These are phyloP conservation scores for Didymosphaeria variabile DNA, from an alignment of 2,329 filamentous ascomycete genomes.

Conservation along the genomic window DNA sequence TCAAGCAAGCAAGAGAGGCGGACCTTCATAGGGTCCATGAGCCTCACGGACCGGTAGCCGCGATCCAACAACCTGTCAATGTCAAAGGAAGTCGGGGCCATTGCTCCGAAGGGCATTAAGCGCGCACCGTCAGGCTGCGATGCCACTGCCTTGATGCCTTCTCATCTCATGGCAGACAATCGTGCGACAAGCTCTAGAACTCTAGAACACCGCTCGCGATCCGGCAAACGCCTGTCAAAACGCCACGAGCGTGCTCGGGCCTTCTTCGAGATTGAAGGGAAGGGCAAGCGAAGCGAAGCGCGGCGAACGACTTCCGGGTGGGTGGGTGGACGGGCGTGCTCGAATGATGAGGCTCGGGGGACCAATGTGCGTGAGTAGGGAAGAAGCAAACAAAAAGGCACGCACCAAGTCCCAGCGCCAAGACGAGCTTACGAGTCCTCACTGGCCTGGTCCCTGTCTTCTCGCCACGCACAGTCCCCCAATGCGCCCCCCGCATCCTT, in stretches of 20 bases:
- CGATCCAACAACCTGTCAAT: neutral
- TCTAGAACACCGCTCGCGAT: constrained; percentile 6
- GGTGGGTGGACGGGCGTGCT: neutral
- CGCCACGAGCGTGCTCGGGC: constrained; percentile 6
- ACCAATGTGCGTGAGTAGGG: neutral
- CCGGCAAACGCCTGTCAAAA: constrained; percentile 2
- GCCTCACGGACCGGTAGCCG: constrained; percentile 6
- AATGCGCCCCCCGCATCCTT: constrained; percentile 12
- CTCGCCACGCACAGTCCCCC: constrained; percentile 12
- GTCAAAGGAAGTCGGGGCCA: neutral
- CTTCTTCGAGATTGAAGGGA: neutral
- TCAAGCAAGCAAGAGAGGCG: neutral
- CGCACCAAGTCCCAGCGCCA: neutral
- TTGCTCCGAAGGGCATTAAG: neutral
- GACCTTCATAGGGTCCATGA: constrained; percentile 6
- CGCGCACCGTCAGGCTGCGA: neutral
- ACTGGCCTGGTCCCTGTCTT: neutral
- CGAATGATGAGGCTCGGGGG: neutral
- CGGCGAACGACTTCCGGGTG: neutral
- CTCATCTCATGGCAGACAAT: neutral
- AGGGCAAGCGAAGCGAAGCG: constrained; percentile 5
- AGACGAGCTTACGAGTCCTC: constrained; percentile 1
- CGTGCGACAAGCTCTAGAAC: constrained; percentile 10
- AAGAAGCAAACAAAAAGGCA: constrained; percentile 4
- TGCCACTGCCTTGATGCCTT: no score